These are phyloP conservation scores for Rhododendron simsii DNA, from an alignment of 148 eudicot species.

Conservation along the genomic window DNA sequence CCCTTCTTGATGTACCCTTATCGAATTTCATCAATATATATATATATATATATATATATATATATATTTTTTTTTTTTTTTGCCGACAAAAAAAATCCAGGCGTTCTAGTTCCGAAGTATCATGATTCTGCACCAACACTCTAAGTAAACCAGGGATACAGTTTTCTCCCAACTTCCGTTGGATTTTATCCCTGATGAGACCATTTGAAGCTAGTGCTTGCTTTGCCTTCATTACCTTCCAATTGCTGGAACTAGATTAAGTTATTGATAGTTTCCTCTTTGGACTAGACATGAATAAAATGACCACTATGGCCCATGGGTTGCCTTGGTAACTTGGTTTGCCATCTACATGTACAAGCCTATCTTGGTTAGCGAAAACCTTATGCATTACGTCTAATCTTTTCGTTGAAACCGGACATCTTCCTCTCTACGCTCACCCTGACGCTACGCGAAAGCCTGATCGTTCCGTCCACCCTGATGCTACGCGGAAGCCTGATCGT, in stretches of 20 bases:
- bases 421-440: too few species aligned
- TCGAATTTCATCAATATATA: too few species aligned
- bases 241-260: neutral
- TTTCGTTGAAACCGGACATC: neutral
- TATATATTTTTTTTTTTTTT: too few species aligned
- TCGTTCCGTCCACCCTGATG: too few species aligned
- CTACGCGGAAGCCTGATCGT: too few species aligned
- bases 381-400: neutral
- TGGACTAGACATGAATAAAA: neutral
- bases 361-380: neutral
- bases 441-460: too few species aligned
- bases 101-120: neutral
- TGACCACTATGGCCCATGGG: neutral
- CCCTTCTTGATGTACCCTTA: too few species aligned
- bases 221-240: neutral
- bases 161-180: neutral
- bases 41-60: too few species aligned
- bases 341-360: neutral
- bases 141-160: too few species aligned
- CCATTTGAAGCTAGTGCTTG: constrained; percentile 1
- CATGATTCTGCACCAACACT: too few species aligned
- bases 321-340: neutral
- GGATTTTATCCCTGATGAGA: neutral
- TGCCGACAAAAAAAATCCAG: neutral
- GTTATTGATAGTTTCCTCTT: neutral